Conservation (phyloP, 75 land plant genomes). For the Pinus taeda region DNA sequence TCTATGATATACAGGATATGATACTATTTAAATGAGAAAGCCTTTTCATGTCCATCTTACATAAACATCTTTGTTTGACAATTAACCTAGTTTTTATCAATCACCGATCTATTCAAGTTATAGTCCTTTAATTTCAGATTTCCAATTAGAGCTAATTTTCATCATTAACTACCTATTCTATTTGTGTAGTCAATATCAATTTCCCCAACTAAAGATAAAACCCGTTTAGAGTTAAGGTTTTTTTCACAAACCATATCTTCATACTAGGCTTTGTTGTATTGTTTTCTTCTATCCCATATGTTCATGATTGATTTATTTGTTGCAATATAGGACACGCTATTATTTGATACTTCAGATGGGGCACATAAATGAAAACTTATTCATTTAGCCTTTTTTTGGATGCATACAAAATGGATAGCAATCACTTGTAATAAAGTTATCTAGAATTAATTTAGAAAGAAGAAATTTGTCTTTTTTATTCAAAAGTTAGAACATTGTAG, state of each 20-base stretch:
- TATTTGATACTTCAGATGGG: neutral
- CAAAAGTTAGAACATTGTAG: neutral
- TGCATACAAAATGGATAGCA: neutral
- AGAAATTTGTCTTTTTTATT: neutral
- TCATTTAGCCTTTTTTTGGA: neutral
- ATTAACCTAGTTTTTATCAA: no score
- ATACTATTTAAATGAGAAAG: no score
- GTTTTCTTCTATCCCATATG: neutral
- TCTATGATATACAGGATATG: no score
- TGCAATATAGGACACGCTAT: neutral
- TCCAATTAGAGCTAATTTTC: neutral
- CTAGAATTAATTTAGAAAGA: neutral
- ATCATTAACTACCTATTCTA: neutral
- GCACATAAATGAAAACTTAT: neutral
- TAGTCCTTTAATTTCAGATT: neutral
- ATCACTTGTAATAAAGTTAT: neutral
- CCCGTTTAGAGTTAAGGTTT: neutral
- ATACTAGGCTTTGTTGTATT: neutral
- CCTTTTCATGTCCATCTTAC: no score
- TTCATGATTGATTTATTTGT: neutral
- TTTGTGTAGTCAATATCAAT: neutral
- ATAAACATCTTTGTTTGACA: no score
- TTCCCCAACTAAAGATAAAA: neutral
- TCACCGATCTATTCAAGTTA: neutral
- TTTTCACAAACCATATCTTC: neutral